phyloP scores from a whole-genome alignment of 345 rosid species.

The Salix caprea region DNA sequence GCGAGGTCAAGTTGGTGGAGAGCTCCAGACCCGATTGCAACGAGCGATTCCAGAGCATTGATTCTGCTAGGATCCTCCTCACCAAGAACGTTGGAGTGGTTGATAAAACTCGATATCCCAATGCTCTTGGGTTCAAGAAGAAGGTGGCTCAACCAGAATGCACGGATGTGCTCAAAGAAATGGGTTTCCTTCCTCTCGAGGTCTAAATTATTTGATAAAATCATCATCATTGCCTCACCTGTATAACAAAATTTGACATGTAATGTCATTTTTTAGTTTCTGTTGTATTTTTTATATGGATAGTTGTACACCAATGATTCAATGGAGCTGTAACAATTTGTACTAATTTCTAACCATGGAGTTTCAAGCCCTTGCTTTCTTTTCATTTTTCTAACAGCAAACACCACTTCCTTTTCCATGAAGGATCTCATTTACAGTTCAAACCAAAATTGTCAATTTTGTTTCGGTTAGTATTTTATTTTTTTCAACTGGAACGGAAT shows the following conservation, averaged over 20 bases:
- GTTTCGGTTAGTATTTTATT: too few species aligned
- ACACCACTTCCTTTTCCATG: too few species aligned
- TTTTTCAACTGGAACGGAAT: too few species aligned
- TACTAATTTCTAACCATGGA: too few species aligned
- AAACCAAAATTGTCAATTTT: neutral
- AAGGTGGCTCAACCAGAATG: slow-evolving; percentile 3
- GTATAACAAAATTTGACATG: neutral
- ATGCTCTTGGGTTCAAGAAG: slow-evolving; percentile 17
- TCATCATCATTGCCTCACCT: neutral
- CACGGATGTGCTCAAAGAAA: neutral
- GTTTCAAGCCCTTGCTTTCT: too few species aligned
- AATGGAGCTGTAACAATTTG: neutral
- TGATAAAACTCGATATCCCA: slow-evolving; percentile 10
- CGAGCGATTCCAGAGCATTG: slow-evolving; percentile 1
- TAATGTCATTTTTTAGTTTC: neutral
- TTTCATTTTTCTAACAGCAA: too few species aligned
- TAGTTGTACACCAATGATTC: neutral
- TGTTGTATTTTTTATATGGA: neutral
- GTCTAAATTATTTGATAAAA: neutral
- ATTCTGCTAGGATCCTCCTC: slow-evolving; percentile 14
- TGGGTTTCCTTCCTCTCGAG: slow-evolving; percentile 22
- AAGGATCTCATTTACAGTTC: too few species aligned
- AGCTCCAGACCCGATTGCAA: slow-evolving; percentile 13
- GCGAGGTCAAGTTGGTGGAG: slow-evolving; percentile 14
- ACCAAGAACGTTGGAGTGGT: slow-evolving; percentile 20